phyloP scores from a whole-genome alignment of 345 rosid species.

The Diplotaxis tenuifolia region DNA sequence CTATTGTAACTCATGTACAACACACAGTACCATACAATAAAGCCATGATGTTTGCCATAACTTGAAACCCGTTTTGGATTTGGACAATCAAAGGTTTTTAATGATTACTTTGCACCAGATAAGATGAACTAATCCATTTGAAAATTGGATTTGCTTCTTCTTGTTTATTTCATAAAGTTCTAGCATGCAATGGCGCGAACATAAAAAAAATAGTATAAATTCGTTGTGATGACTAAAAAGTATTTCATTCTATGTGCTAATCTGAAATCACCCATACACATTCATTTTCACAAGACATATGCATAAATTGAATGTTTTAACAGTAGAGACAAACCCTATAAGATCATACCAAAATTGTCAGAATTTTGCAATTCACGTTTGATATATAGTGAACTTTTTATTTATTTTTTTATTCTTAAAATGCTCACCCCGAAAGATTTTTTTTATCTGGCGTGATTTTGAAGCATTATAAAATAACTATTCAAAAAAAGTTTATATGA shows the following conservation, averaged over 20 bases:
- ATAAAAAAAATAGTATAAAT: neutral
- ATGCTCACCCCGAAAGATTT: neutral
- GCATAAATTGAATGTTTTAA: neutral
- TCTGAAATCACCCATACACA: neutral
- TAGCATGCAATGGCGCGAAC: neutral
- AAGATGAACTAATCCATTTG: neutral
- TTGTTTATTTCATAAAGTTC: neutral
- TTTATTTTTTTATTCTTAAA: neutral
- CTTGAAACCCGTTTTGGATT: neutral
- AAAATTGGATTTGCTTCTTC: neutral
- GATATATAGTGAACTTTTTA: neutral
- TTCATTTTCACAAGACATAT: neutral
- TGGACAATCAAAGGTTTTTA: neutral
- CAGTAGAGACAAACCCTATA: no score
- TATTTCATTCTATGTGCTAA: neutral
- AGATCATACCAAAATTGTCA: no score
- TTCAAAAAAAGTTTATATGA: neutral
- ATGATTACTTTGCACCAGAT: neutral
- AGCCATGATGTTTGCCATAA: neutral
- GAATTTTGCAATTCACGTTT: neutral
- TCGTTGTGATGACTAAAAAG: neutral
- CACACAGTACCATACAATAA: neutral
- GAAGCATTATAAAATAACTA: conserved; percentile 11
- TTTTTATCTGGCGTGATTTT: neutral
- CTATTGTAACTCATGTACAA: neutral